Evolutionary conservation across 23 red algal species (phyloP).

Genomic region (Cyanidiococcus yangmingshanensis): DNA sequence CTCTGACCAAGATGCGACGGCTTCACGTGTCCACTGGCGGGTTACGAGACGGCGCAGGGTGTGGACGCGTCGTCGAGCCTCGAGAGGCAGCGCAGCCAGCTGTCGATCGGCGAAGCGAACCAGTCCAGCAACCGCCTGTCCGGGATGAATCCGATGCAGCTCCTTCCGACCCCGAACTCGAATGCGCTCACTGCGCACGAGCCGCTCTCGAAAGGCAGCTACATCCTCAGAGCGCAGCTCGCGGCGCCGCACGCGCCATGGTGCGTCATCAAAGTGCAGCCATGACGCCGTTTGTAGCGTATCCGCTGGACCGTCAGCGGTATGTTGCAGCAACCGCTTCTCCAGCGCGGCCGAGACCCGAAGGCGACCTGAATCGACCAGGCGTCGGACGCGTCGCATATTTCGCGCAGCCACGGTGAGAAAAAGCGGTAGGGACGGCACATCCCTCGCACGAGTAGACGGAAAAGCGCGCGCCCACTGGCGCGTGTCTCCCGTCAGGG

Average conservation of each 20-base stretch:
- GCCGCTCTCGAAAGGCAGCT: neutral
- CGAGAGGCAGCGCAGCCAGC: neutral
- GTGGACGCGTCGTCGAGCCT: constrained; percentile 6
- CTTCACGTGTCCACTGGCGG: constrained; percentile 22
- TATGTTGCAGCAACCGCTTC: neutral
- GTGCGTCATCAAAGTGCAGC: neutral
- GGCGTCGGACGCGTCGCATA: neutral
- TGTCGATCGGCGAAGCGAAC: constrained; percentile 1
- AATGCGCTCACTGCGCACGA: neutral
- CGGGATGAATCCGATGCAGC: neutral
- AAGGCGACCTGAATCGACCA: neutral
- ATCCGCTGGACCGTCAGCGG: neutral
- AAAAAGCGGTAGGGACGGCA: neutral
- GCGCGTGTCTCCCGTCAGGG: neutral
- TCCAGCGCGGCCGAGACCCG: neutral
- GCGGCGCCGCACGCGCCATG: neutral
- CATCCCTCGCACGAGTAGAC: neutral
- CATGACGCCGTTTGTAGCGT: neutral
- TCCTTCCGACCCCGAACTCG: neutral
- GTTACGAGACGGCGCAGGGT: neutral
- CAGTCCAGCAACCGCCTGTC: neutral
- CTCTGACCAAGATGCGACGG: constrained; percentile 22
- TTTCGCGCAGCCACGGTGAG: neutral
- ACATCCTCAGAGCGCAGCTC: neutral
- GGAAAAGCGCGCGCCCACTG: neutral